Percentiles rank a stretch among this genome's conserved stretches.
phyloP scores from a whole-genome alignment of 2,329 filamentous ascomycete genomes.

The Cylindrodendrum hubeiense region DNA sequence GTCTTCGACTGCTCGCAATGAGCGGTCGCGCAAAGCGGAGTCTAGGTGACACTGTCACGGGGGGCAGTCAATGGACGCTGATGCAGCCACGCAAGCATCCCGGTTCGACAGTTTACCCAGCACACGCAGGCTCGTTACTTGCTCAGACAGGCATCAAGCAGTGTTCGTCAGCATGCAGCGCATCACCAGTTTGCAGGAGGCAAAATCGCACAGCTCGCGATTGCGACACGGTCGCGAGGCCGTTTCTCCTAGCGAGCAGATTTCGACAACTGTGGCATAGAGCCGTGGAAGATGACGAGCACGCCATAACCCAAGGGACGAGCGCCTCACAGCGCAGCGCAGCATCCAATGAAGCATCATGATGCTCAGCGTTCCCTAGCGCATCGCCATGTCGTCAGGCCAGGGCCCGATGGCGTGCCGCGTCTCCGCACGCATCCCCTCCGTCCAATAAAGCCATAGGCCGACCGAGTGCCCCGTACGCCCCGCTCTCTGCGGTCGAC shows the following conservation, averaged over 20 bases:
- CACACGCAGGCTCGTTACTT: not conserved
- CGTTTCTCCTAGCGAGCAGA: no score
- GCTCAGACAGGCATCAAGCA: not conserved
- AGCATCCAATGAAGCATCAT: conserved; percentile 37
- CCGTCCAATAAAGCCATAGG: conserved; percentile 21
- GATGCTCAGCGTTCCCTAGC: conserved; percentile 25
- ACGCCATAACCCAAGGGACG: conserved; percentile 33
- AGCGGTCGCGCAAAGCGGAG: not conserved
- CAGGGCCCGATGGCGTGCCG: conserved; percentile 41
- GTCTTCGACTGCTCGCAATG: not conserved
- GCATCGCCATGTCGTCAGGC: conserved; percentile 33
- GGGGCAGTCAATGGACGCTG: not conserved
- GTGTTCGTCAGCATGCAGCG: not conserved
- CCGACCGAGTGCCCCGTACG: conserved; percentile 34
- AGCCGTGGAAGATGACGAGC: conserved; percentile 20
- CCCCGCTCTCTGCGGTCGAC: conserved; percentile 13
- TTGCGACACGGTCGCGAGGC: not conserved
- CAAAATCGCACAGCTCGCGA: not conserved
- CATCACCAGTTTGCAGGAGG: not conserved
- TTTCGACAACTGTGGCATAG: not conserved
- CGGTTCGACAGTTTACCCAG: not conserved
- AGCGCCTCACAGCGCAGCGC: conserved; percentile 6
- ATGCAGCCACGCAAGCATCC: not conserved
- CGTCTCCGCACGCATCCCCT: conserved; percentile 33
- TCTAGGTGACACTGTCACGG: not conserved